Conservation (phyloP, 371 early-diverging fungal genomes). For the Mortierella sp. region DNA sequence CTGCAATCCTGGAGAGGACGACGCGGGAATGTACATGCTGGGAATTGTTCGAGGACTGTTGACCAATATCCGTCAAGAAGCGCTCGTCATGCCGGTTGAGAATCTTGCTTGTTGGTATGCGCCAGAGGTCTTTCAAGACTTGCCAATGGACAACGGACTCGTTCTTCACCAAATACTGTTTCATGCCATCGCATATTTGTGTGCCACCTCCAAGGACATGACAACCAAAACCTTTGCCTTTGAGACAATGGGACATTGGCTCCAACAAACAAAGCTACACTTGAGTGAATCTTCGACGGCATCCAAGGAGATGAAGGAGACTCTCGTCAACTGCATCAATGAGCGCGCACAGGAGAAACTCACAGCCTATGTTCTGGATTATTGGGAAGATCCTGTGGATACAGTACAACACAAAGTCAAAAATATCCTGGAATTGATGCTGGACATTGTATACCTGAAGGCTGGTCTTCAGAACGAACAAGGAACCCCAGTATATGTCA, state of each 20-base stretch:
- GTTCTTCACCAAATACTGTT: slow-evolving; percentile 60
- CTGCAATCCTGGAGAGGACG: slow-evolving; percentile 41
- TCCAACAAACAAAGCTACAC: slow-evolving; percentile 65
- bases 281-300: slow-evolving; percentile 32
- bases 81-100: slow-evolving; percentile 54
- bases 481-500: slow-evolving; percentile 54
- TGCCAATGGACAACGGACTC: slow-evolving; percentile 13
- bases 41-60: slow-evolving; percentile 65
- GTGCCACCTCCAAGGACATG: slow-evolving; percentile 65
- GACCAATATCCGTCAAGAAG: slow-evolving; percentile 62
- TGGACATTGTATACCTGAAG: slow-evolving; percentile 64
- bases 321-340: slow-evolving; percentile 44
- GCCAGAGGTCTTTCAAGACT: slow-evolving; percentile 27
- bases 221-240: slow-evolving; percentile 77
- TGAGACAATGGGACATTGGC: slow-evolving; percentile 80
- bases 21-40: slow-evolving; percentile 58
- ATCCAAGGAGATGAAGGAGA: slow-evolving; percentile 33
- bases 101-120: slow-evolving; percentile 52
- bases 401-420: slow-evolving; percentile 77
- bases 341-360: slow-evolving; percentile 62
- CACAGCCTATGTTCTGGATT: slow-evolving; percentile 75
- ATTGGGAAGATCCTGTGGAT: slow-evolving; percentile 88
- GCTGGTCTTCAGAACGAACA: slow-evolving; percentile 44
- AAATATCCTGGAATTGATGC: slow-evolving; percentile 70
- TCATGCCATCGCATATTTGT: slow-evolving; percentile 59